Evolutionary conservation across 1,139 yeast species (phyloP), one percentile per base, ranked within the genome.

Genomic region (Taphrina confusa): DNA sequence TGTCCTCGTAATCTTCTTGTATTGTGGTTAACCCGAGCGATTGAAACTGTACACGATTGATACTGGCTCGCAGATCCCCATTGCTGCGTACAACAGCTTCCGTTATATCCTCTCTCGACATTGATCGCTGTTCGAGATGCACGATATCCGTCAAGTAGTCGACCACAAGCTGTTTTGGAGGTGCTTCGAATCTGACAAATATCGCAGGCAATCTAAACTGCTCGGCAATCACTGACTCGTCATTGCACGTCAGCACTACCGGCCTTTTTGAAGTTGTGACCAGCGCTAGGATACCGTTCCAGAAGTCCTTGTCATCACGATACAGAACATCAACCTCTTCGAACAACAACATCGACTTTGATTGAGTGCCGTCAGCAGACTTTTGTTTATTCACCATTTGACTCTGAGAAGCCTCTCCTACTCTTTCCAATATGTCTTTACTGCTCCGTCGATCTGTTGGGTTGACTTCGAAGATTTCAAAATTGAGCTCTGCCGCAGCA

Each of bases 261-360:
- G 98, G 97, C 54, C 96, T 75, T 66, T 91, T 78, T 0, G 95
- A 81, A 30, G 82, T 80, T 40, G 79, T 76, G 37, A 89, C 73
- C 14, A 89, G 77, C 62, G 82, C 84, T 52, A 80, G 81, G 2
- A 90, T 79, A 1, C 85, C 84, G 1, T 77, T 70, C 97, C 97
- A 92, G 68, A 92, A 91, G 0, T 83, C 82, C 65, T 79, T 80
- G 66, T 90, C 96, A 54, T 83, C 87, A 62, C 85, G 92, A 68
- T 85, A 89, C 28, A 91, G 71, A 12, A 88, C 76, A 70, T 92
- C 96, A 27, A 87, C 91, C 67, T 92, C 97, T 67, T 91, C 97
- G 59, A 92, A 77, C 36, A 92, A 72, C 2, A 92, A 83, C 6
- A 90, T 74, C 70, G 55, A 50, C 16, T 61, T 63, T 18, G 57